Conservation (phyloP, 2,329 filamentous ascomycete genomes). For the Chalaropsis thielavioides region DNA sequence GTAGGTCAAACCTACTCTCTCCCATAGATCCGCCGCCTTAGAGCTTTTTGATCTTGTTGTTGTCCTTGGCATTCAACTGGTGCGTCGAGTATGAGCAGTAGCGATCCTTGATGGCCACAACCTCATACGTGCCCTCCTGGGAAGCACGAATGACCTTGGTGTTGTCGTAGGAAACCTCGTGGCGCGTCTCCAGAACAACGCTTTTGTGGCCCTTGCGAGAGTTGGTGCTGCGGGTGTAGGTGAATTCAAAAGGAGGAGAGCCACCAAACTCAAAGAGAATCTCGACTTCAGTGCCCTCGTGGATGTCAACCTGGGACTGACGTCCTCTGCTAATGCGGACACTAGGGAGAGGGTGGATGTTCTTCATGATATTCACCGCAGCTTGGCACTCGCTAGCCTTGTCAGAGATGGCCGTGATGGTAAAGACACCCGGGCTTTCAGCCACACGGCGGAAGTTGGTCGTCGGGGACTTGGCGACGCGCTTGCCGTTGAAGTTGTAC, state of each 20-base stretch:
- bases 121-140: constrained; percentile 94
- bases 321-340: constrained; percentile 79
- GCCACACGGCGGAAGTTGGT: constrained; percentile 88
- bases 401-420: constrained; percentile 75
- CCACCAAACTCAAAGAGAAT: constrained; percentile 93
- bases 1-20: background rate
- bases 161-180: constrained; percentile 70
- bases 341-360: constrained; percentile 81
- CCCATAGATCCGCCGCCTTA: background rate
- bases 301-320: constrained; percentile 75
- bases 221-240: constrained; percentile 84
- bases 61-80: constrained; percentile 38
- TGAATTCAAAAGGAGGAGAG: constrained; percentile 93
- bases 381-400: constrained; percentile 79
- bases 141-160: constrained; percentile 70
- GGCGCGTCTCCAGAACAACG: constrained; percentile 75
- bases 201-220: constrained; percentile 63
- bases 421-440: constrained; percentile 77
- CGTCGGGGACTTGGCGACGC: constrained; percentile 63
- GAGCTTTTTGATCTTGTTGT: constrained; percentile 22
- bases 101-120: constrained; percentile 87
- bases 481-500: constrained; percentile 73
- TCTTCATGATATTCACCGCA: constrained; percentile 60
- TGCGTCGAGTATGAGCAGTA: constrained; percentile 79
- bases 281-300: constrained; percentile 88